Base-by-base conservation (phyloP, 768 basidiomycete genomes). In the Psilocybe cubensis region DNA sequence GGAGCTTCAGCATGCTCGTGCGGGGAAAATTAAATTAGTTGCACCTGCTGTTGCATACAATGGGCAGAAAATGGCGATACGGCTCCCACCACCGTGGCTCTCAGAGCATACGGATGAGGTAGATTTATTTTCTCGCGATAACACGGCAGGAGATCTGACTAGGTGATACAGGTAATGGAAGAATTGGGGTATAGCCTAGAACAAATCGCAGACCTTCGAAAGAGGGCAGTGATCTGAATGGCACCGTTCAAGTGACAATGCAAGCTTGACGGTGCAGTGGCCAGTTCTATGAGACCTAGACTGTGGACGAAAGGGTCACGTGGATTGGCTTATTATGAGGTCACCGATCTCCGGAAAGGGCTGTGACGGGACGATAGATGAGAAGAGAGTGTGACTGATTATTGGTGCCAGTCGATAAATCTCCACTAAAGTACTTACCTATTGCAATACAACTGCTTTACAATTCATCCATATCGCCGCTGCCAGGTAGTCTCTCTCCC, bases 91-190 rank as follows among this genome's bases (percentile, higher is more conserved):
- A 10, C 93, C 93, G n/a, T 94, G 86, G 81, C 77, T 92, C 21
- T 92, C 91, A 51, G 84, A 94, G 63, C 93, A 94, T 71, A 94
- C 92, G 12, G 76, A 74, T 3, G 89, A 93, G 83, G 89, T 88
- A 53, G 35, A 50, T 70, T 63, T 35, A 27, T 29, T 47, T 43
- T 24, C 42, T 29, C 21, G 46, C 48, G 42, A 17, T 11, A 18
- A 47, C 10, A 41, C 40, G 56, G 38, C 29, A 31, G 45, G 27
- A 41, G 44, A 45, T 18, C 35, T 60, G 48, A 58, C 58, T 33
- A 45, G 11, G 52, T 54, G 28, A 52, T 52, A 38, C 51, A 86
- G 79, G 76, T 80, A 41, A 63, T 81, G 70, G 54, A 63, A 44
- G 74, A 76, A 59, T 63, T 78, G 29, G 76, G 74, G 14, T 76